Conservation (phyloP, 23 red algal genomes). For the Agarophyton chilense region DNA sequence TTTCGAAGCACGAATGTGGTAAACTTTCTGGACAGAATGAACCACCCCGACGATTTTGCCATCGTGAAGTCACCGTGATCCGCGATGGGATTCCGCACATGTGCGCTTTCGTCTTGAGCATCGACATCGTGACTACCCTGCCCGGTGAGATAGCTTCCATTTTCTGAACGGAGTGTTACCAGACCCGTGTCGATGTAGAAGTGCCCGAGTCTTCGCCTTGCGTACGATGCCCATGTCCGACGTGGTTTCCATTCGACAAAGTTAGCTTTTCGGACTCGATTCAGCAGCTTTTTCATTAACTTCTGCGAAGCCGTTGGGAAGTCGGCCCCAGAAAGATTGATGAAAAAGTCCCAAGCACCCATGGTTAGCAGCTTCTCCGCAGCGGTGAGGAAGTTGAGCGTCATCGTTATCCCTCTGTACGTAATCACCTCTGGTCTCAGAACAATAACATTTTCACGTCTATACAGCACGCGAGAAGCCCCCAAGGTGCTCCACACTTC, state of each 20-base stretch:
- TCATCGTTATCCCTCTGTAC: conserved; percentile 68
- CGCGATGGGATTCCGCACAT: conserved; percentile 47
- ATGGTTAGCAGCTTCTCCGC: conserved; percentile 38
- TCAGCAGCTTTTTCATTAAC: conserved; percentile 54
- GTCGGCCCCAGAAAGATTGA: conserved; percentile 83
- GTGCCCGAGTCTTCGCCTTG: conserved; percentile 44
- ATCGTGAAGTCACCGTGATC: conserved; percentile 54
- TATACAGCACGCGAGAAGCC: not conserved
- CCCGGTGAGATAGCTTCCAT: conserved; percentile 12
- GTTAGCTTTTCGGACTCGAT: conserved; percentile 20
- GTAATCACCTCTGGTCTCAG: conserved; percentile 49
- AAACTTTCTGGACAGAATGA: conserved; percentile 61
- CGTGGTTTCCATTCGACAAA: conserved; percentile 69
- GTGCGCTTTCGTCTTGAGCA: not conserved
- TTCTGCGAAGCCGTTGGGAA: conserved; percentile 60
- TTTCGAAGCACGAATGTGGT: conserved; percentile 24
- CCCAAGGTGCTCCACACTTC: not conserved
- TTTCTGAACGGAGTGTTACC: conserved; percentile 2
- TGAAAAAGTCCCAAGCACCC: conserved; percentile 73
- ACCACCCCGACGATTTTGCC: conserved; percentile 69
- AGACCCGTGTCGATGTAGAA: conserved; percentile 70
- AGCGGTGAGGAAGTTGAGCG: conserved; percentile 68
- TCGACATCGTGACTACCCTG: not conserved
- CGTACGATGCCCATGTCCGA: conserved; percentile 35
- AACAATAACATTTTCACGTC: conserved; percentile 23